Evolutionary conservation across 176 grass and related monocot species (phyloP).

Genomic region (Melocanna baccifera): DNA sequence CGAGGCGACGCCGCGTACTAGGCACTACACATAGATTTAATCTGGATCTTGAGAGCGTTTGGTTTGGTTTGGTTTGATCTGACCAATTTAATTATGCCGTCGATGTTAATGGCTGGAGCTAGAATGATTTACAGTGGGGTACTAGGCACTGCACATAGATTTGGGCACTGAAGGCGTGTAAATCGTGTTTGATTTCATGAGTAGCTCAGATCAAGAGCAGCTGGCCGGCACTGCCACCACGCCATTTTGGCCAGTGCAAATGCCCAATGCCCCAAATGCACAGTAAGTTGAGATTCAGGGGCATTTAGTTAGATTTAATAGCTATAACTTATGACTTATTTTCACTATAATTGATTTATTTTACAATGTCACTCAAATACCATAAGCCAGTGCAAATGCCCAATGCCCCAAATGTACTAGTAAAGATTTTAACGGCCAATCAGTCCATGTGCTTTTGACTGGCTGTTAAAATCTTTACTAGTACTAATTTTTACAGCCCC

Average conservation of each 20-base stretch:
- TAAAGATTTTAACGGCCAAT: no score
- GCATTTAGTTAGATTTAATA: no score
- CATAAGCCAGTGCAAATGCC: no score
- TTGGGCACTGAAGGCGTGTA: no score
- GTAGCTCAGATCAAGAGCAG: background rate
- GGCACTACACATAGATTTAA: no score
- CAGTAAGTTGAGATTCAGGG: background rate
- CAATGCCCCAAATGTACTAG: no score
- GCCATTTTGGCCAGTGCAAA: background rate
- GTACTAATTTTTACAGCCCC: background rate
- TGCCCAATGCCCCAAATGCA: background rate
- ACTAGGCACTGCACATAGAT: no score
- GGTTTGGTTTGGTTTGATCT: background rate
- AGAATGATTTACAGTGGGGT: no score
- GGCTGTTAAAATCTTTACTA: background rate
- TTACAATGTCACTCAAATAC: no score
- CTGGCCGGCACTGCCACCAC: background rate
- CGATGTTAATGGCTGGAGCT: background rate
- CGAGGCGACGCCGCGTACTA: background rate
- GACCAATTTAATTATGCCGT: background rate
- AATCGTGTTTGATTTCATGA: no score
- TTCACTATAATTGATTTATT: no score
- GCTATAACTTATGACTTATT: no score
- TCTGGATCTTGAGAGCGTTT: background rate
- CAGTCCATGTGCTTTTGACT: background rate